Conservation (phyloP, 768 basidiomycete species). For the Mycena floridula region DNA sequence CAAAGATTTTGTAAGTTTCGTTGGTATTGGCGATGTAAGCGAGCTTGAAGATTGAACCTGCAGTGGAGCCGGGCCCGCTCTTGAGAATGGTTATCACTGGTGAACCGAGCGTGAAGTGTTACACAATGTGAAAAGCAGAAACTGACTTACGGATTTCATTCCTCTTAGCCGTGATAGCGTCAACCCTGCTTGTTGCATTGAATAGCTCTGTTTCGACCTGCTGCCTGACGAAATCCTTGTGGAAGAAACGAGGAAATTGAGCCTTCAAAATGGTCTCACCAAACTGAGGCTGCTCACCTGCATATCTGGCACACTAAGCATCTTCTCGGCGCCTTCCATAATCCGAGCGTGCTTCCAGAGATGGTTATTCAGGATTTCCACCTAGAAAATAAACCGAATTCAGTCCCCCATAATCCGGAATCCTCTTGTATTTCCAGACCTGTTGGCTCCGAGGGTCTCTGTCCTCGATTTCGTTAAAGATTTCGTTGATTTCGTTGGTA, state of each 20-base stretch:
- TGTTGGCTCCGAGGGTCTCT: slow-evolving; percentile 38
- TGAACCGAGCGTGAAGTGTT: background rate
- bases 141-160: slow-evolving; percentile 53
- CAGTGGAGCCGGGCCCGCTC: no score
- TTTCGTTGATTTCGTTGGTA: slow-evolving; percentile 15
- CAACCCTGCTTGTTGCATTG: slow-evolving; percentile 70
- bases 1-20: no score
- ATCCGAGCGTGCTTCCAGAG: slow-evolving; percentile 78
- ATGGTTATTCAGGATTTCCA: slow-evolving; percentile 60
- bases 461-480: slow-evolving; percentile 39
- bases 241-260: slow-evolving; percentile 5
- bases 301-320: slow-evolving; percentile 65
- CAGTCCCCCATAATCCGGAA: background rate
- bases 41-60: no score
- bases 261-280: slow-evolving; percentile 8
- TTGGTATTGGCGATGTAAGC: no score
- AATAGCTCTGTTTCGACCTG: slow-evolving; percentile 76
- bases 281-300: slow-evolving; percentile 33
- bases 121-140: background rate
- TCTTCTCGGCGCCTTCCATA: slow-evolving; percentile 88
- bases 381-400: slow-evolving; percentile 29
- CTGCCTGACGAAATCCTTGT: slow-evolving; percentile 54
- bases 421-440: slow-evolving; percentile 21
- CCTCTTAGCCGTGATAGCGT: slow-evolving; percentile 45
- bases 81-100: slow-evolving; percentile 3